phyloP scores from a whole-genome alignment of 2,329 filamentous ascomycete genomes.

The Penicillium sclerotiorum region DNA sequence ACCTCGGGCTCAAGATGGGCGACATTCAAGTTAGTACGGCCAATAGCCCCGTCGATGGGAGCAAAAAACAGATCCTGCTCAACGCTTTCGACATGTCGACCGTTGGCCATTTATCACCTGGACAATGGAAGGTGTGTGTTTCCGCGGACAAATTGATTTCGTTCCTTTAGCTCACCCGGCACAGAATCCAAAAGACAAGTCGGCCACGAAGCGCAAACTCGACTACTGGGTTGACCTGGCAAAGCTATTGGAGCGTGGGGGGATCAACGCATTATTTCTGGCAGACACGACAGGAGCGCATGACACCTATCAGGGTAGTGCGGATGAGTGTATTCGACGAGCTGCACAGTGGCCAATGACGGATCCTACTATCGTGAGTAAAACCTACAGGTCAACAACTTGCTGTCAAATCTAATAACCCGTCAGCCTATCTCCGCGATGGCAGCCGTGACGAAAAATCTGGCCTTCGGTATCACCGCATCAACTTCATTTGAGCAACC shows the following conservation, averaged over 20 bases:
- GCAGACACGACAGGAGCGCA: slow-evolving; percentile 68
- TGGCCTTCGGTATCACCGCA: slow-evolving; percentile 65
- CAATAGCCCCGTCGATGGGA: slow-evolving; percentile 20
- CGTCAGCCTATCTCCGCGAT: slow-evolving; percentile 63
- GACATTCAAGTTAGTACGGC: slow-evolving; percentile 9
- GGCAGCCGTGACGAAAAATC: slow-evolving; percentile 67
- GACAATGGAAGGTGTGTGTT: too few species aligned
- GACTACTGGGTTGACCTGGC: slow-evolving; percentile 54
- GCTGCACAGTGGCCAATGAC: slow-evolving; percentile 68
- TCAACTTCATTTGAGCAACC: slow-evolving; percentile 66
- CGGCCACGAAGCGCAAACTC: slow-evolving; percentile 54
- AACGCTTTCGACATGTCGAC: slow-evolving; percentile 70
- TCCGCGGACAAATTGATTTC: too few species aligned
- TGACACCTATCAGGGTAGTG: slow-evolving; percentile 62
- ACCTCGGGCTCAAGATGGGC: slow-evolving; percentile 11
- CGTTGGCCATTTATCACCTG: slow-evolving; percentile 53
- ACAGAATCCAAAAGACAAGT: slow-evolving; percentile 59
- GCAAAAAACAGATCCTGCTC: slow-evolving; percentile 53
- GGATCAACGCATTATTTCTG: slow-evolving; percentile 67
- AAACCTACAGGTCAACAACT: slow-evolving; percentile 55
- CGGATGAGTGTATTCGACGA: slow-evolving; percentile 63
- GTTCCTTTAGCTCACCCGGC: slow-evolving; percentile 8
- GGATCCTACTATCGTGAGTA: slow-evolving; percentile 63
- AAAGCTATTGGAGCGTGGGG: slow-evolving; percentile 62
- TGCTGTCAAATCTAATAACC: slow-evolving; percentile 25